These are phyloP conservation scores for Fusarium temperatum DNA, from an alignment of 2,329 filamentous ascomycete species.

Conservation along the genomic window DNA sequence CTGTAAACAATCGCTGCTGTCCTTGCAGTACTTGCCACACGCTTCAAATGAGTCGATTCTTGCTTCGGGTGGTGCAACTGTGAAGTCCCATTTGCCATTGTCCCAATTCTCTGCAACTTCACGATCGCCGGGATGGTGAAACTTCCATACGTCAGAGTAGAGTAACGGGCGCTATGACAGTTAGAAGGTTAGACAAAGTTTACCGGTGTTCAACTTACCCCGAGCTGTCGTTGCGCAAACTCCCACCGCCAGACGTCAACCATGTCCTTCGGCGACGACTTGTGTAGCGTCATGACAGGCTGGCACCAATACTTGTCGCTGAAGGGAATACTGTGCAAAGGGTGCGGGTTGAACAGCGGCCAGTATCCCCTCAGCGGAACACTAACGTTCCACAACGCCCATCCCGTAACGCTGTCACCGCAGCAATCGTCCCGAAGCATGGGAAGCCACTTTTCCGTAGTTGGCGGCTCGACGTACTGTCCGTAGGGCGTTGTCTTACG, in stretches of 20 bases:
- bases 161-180: conserved; percentile 45
- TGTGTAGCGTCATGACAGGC: conserved; percentile 59
- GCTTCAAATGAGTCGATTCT: conserved; percentile 40
- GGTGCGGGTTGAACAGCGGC: conserved; percentile 60
- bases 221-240: conserved; percentile 43
- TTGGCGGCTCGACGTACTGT: conserved; percentile 51
- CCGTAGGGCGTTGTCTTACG: conserved; percentile 45
- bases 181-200: conserved; percentile 17
- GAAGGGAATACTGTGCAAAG: conserved; percentile 59
- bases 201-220: conserved; percentile 39
- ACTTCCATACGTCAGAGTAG: conserved; percentile 50
- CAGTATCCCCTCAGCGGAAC: conserved; percentile 57
- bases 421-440: conserved; percentile 59
- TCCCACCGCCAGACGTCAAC: conserved; percentile 59
- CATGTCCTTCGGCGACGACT: conserved; percentile 58
- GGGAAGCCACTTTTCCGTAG: conserved; percentile 52
- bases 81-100: conserved; percentile 46
- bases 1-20: conserved; percentile 41
- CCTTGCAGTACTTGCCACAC: conserved; percentile 43
- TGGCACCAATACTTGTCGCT: conserved; percentile 60
- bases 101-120: conserved; percentile 42
- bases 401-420: conserved; percentile 62
- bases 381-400: conserved; percentile 54
- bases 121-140: conserved; percentile 47
- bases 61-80: conserved; percentile 38